Conservation (phyloP, 2,329 filamentous ascomycete genomes). For the Fusarium proliferatum region DNA sequence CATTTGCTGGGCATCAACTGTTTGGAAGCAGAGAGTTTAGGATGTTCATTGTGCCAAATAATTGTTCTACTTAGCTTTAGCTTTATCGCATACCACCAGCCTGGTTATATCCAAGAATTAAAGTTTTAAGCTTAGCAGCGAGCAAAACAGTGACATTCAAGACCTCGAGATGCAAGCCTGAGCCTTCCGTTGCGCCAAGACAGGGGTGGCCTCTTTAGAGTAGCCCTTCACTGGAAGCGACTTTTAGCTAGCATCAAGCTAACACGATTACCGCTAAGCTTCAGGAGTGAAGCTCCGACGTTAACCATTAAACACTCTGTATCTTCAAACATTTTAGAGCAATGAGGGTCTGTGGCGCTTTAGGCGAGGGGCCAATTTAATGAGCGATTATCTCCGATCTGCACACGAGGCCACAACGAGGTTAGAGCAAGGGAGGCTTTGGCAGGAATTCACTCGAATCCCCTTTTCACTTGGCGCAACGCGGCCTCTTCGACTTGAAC, state of each 20-base stretch:
- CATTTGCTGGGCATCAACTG: not conserved
- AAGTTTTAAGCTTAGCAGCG: not conserved
- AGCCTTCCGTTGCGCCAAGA: not conserved
- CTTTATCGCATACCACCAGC: not conserved
- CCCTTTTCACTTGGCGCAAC: not conserved
- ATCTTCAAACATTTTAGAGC: not conserved
- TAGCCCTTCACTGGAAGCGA: not conserved
- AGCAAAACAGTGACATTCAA: not conserved
- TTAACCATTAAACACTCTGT: not conserved
- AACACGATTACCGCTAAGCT: not conserved
- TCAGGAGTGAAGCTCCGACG: not conserved
- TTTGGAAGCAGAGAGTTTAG: too few species aligned
- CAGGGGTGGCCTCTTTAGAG: not conserved
- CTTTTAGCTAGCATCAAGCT: not conserved
- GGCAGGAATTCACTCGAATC: not conserved
- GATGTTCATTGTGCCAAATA: not conserved
- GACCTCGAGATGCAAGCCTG: not conserved
- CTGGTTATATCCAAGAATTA: not conserved
- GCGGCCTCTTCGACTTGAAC: not conserved
- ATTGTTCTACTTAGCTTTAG: too few species aligned
- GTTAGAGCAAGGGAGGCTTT: not conserved
- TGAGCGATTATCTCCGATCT: not conserved
- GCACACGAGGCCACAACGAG: not conserved
- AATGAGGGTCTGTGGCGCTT: not conserved
- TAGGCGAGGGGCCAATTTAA: not conserved